These are phyloP conservation scores for Calonectria naviculata DNA, from an alignment of 2,329 filamentous ascomycete genomes.

Conservation along the genomic window DNA sequence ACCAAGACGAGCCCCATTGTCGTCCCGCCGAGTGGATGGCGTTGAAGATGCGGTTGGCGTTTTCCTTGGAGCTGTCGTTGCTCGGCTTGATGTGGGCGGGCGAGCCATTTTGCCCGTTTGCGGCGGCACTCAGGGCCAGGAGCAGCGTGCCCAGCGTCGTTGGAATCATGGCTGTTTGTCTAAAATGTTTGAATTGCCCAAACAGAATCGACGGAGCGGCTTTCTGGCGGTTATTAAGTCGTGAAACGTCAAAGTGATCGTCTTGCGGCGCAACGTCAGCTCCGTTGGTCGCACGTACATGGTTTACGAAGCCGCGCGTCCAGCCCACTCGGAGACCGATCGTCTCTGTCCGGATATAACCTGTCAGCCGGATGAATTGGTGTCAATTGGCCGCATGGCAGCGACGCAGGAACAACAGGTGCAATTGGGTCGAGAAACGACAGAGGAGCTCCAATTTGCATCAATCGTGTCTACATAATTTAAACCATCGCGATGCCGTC, in stretches of 20 bases:
- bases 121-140: conserved; percentile 16
- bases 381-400: conserved; percentile 16
- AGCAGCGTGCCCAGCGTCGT: conserved; percentile 26
- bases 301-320: conserved; percentile 31
- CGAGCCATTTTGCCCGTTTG: conserved; percentile 8
- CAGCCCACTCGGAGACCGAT: conserved; percentile 28
- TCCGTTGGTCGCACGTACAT: conserved; percentile 4
- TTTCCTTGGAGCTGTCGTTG: conserved; percentile 53
- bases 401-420: background rate
- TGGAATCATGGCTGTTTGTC: conserved; percentile 24
- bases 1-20: conserved; percentile 78
- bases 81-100: conserved; percentile 46
- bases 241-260: background rate
- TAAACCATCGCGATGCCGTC: background rate
- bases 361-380: conserved; percentile 28
- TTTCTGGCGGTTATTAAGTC: background rate
- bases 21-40: conserved; percentile 77
- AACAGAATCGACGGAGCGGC: background rate
- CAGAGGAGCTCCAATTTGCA: background rate
- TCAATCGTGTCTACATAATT: background rate
- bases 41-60: conserved; percentile 78
- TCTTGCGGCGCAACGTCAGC: conserved; percentile 5
- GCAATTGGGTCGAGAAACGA: background rate
- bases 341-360: conserved; percentile 27
- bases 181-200: background rate